These are phyloP conservation scores for Talaromyces pinophilus DNA, from an alignment of 2,329 filamentous ascomycete species.

Conservation along the genomic window DNA sequence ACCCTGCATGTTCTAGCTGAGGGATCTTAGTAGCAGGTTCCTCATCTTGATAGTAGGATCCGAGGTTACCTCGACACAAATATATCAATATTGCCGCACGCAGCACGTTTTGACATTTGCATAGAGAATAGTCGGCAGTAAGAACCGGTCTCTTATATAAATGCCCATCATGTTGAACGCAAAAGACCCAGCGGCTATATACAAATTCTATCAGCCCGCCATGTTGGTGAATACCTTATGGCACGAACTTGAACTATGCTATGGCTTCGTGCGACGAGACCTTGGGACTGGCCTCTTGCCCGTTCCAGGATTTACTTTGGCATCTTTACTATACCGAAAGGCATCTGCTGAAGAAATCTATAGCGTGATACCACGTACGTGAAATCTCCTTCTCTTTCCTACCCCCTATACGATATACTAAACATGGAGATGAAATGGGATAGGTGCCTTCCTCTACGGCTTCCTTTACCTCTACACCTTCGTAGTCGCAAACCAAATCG, in stretches of 20 bases:
- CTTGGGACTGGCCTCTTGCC: slow-evolving; percentile 19
- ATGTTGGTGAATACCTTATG: neutral
- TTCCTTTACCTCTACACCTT: slow-evolving; percentile 21
- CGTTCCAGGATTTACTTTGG: slow-evolving; percentile 18
- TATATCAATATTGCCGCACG: neutral
- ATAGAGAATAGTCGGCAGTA: too few species aligned
- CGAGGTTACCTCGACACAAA: neutral
- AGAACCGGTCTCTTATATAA: neutral
- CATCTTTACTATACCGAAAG: slow-evolving; percentile 21
- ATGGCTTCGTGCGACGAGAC: slow-evolving; percentile 21
- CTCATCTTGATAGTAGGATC: neutral
- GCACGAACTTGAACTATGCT: slow-evolving; percentile 20
- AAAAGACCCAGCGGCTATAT: neutral
- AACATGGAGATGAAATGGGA: neutral
- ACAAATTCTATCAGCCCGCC: neutral
- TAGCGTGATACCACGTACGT: slow-evolving; percentile 16
- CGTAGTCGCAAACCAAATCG: slow-evolving; percentile 21
- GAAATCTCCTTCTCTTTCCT: neutral
- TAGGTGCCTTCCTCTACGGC: slow-evolving; percentile 18
- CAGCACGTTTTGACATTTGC: too few species aligned
- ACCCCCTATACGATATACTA: neutral
- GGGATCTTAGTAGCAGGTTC: neutral
- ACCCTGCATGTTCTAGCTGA: neutral
- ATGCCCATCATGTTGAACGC: neutral
- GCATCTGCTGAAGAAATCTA: slow-evolving; percentile 17